Percentiles rank a stretch among this genome's conserved stretches.
Evolutionary conservation across 1,284 basidiomycete species (phyloP).

Genomic region (Trichosporon sp.): DNA sequence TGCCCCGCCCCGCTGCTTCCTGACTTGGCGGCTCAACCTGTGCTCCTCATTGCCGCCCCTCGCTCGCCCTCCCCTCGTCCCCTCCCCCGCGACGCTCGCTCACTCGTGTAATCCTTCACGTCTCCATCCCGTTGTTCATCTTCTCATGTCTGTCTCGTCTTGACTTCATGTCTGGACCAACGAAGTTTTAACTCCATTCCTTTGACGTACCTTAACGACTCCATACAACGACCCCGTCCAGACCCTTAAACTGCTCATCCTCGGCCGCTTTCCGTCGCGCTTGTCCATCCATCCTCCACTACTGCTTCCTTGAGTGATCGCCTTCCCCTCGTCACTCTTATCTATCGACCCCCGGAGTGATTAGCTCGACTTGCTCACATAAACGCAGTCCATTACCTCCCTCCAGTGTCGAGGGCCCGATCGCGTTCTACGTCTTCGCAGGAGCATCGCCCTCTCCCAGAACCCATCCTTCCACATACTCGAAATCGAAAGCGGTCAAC

Average conservation of each 20-base stretch:
- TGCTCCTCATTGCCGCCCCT: not conserved
- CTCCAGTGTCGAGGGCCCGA: not conserved
- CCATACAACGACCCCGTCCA: not conserved
- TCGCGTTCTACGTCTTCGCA: not conserved
- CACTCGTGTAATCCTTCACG: not conserved
- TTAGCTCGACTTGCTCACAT: not conserved
- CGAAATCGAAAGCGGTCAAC: not conserved
- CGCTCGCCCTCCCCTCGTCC: not conserved
- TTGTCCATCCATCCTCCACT: not conserved
- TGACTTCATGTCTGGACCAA: not conserved
- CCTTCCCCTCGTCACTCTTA: not conserved
- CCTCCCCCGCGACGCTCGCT: no score
- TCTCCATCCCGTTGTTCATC: not conserved
- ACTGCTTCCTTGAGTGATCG: conserved; percentile 1
- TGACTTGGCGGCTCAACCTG: not conserved
- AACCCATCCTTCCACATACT: not conserved
- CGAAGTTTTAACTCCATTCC: not conserved
- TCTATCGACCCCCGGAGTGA: not conserved
- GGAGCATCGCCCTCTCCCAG: not conserved
- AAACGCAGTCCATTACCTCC: not conserved
- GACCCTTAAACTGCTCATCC: not conserved
- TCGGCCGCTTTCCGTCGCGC: not conserved
- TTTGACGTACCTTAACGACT: conserved; percentile 1
- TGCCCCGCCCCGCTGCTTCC: no score
- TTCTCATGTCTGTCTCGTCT: not conserved